Percentiles rank a stretch among this genome's conserved stretches.
Conservation (phyloP, 768 basidiomycete genomes). For the Serendipita vermifera region DNA sequence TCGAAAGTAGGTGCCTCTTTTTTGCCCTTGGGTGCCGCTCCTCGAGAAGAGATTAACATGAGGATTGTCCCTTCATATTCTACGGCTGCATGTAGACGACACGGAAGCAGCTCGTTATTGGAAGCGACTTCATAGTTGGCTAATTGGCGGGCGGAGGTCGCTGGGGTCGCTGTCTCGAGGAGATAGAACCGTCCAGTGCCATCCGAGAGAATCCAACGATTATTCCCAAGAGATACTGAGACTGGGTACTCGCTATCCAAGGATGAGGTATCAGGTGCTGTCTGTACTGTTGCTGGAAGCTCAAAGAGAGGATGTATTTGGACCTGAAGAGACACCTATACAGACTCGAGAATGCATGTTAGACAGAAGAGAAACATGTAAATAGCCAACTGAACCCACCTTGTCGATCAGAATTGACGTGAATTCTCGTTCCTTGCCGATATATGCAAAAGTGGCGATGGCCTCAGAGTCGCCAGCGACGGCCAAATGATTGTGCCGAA, state of each 20-base stretch:
- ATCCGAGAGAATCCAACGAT: constrained; percentile 47
- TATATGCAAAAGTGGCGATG: constrained; percentile 40
- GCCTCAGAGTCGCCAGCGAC: constrained; percentile 28
- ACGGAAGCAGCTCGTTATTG: constrained; percentile 26
- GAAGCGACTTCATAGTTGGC: constrained; percentile 31
- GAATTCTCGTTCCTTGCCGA: constrained; percentile 52
- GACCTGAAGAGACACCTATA: constrained; percentile 37
- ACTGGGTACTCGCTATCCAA: constrained; percentile 65
- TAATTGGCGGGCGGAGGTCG: constrained; percentile 20
- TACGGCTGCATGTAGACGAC: neutral
- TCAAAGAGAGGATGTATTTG: constrained; percentile 45
- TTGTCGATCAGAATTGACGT: constrained; percentile 42
- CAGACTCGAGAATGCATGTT: neutral
- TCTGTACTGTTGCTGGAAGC: constrained; percentile 35
- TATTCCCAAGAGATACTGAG: constrained; percentile 39
- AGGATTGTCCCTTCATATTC: neutral
- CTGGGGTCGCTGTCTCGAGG: constrained; percentile 25
- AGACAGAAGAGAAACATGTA: constrained; percentile 14
- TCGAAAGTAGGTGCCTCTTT: constrained; percentile 5
- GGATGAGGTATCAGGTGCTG: constrained; percentile 15
- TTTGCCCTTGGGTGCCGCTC: neutral
- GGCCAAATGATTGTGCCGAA: constrained; percentile 70
- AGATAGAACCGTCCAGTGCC: constrained; percentile 57
- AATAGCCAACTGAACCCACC: constrained; percentile 33
- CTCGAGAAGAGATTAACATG: neutral